Percentiles rank a stretch among this genome's conserved stretches.
These are phyloP conservation scores for Saccharomyces cerevisiae DNA, from an alignment of 805 yeast species.

Conservation along the genomic window DNA sequence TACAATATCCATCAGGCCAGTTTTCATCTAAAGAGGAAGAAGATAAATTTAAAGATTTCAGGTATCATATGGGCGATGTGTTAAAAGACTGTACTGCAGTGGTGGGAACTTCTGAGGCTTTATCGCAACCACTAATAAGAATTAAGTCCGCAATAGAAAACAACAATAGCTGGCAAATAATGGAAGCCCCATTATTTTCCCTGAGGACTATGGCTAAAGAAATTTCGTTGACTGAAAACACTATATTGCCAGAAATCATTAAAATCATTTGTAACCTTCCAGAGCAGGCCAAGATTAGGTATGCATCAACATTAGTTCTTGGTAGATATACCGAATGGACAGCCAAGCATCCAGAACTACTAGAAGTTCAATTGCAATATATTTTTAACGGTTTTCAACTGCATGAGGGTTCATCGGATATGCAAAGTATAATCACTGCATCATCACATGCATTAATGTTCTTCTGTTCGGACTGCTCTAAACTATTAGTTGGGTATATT, in stretches of 20 bases:
- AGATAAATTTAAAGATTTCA: conserved; percentile 86
- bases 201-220: conserved; percentile 93
- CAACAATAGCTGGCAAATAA: conserved; percentile 58
- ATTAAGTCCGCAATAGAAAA: conserved; percentile 36
- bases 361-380: conserved; percentile 77
- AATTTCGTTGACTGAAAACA: conserved; percentile 57
- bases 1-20: conserved; percentile 59
- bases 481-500: conserved; percentile 52
- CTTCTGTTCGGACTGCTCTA: conserved; percentile 85
- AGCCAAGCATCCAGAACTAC: conserved; percentile 67
- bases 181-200: conserved; percentile 85
- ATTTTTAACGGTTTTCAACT: conserved; percentile 64
- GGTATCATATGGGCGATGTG: conserved; percentile 98
- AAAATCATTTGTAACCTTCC: conserved; percentile 57
- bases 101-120: conserved; percentile 65
- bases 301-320: conserved; percentile 84
- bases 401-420: conserved; percentile 17
- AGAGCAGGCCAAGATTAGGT: conserved; percentile 77
- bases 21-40: conserved; percentile 75
- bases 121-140: conserved; percentile 59
- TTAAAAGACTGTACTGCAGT: conserved; percentile 91
- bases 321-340: conserved; percentile 99
- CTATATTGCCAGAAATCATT: conserved; percentile 59
- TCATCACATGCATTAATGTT: conserved; percentile 91
- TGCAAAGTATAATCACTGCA: conserved; percentile 54